A percentile compares a stretch with the other conserved stretches of the same genome.
Conservation (phyloP, 345 rosid species). For the Dovyalis caffra region DNA sequence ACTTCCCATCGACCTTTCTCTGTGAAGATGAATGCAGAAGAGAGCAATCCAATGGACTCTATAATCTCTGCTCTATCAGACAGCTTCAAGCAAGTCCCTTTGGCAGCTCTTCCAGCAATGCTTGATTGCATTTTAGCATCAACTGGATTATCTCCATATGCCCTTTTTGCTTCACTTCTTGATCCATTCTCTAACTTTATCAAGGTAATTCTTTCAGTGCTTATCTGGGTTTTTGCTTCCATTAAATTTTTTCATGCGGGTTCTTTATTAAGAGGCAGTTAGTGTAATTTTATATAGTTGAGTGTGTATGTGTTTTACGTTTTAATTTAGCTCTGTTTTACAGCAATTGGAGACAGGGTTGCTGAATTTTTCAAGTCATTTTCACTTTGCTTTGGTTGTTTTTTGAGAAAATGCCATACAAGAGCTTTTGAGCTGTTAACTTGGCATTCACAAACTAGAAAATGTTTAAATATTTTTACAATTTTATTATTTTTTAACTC, state of each 20-base stretch:
- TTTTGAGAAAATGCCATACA: too few relatives aligned
- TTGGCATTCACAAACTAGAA: background rate
- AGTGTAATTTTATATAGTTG: background rate
- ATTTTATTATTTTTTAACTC: too few relatives aligned
- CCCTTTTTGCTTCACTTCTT: conserved; percentile 61
- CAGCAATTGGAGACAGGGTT: background rate
- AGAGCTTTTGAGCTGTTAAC: too few relatives aligned
- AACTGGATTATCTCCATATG: conserved; percentile 50
- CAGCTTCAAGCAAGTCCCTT: conserved; percentile 64
- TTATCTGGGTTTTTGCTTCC: background rate
- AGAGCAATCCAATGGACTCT: conserved; percentile 35
- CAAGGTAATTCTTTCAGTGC: conserved; percentile 33
- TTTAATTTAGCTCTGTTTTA: background rate
- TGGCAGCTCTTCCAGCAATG: conserved; percentile 68
- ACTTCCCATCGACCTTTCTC: background rate
- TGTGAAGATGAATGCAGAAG: conserved; percentile 17
- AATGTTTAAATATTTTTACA: background rate
- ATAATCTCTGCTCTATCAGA: conserved; percentile 50
- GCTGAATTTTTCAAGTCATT: background rate
- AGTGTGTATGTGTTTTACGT: background rate
- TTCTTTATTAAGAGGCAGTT: background rate
- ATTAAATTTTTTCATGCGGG: background rate
- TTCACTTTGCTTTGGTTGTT: background rate
- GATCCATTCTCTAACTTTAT: conserved; percentile 26
- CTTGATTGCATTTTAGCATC: conserved; percentile 79